A percentile compares a stretch with the other conserved stretches of the same genome.
phyloP scores from a whole-genome alignment of 202 grass and related monocot species.

The Digitaria exilis region DNA sequence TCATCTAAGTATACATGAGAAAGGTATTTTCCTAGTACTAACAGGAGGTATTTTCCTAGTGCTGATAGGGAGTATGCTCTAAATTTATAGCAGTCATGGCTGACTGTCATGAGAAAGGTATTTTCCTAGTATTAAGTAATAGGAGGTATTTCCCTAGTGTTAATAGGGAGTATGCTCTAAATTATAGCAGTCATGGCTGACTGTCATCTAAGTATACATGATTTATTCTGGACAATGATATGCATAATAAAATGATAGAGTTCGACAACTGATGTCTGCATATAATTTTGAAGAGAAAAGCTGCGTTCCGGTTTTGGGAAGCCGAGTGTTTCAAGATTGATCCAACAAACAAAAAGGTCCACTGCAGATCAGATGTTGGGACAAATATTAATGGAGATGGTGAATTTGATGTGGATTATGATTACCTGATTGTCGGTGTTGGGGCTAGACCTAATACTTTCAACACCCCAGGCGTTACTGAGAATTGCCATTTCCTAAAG shows the following conservation, averaged over 20 bases:
- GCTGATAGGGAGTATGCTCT: too few relatives aligned
- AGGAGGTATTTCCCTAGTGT: too few relatives aligned
- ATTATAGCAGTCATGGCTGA: background rate
- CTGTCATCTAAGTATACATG: background rate
- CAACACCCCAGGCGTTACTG: conserved; percentile 77
- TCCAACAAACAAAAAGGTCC: conserved; percentile 58
- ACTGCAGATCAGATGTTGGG: conserved; percentile 59
- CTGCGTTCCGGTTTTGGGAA: conserved; percentile 72
- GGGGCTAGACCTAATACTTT: conserved; percentile 83
- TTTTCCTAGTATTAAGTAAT: background rate
- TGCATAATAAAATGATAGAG: conserved; percentile 8
- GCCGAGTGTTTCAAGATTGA: conserved; percentile 77
- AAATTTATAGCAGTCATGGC: too few relatives aligned
- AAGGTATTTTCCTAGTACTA: conserved; percentile 50
- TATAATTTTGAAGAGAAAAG: conserved; percentile 55
- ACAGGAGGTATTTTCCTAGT: too few relatives aligned
- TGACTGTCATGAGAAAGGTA: conserved; percentile 73
- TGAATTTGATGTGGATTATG: conserved; percentile 78
- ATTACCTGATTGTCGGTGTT: conserved; percentile 67
- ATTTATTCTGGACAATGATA: background rate
- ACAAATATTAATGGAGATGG: conserved; percentile 53
- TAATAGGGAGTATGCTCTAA: background rate
- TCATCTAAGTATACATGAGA: background rate
- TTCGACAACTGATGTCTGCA: background rate
- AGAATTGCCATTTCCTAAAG: conserved; percentile 85